Base-by-base conservation (phyloP, 257 asterid genomes). In the Plantago ovata region DNA sequence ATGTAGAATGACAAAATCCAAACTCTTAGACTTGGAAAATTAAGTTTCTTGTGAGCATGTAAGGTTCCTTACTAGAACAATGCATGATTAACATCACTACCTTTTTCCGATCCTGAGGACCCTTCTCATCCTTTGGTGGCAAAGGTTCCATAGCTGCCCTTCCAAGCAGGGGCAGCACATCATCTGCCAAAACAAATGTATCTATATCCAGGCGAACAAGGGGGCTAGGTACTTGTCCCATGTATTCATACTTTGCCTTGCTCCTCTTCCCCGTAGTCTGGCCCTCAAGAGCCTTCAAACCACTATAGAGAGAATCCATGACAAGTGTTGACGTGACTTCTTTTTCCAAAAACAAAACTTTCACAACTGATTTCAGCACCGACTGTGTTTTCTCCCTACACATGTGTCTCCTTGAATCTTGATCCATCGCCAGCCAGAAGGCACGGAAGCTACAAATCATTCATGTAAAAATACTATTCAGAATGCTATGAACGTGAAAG, bases 91-190 rank as follows among this genome's bases (percentile, higher is more conserved):
- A n/a, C n/a, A n/a, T n/a, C n/a, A n/a, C n/a, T 66, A 92, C 97
- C 93, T 86, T 89, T 38, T 83, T 86, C 60, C 95, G 95, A 68
- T 92, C 88, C 70, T 92, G 97, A 59, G 94, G 97, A 52, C 95
- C 97, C 78, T 89, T 92, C 70, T 88, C 98, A 53, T 92, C 95
- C 81, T 86, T 89, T 22, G 97, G 91, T 60, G 97, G 95, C 79
- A 93, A 80, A 22, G 87, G 96, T 77, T 88, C 98, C 59, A 72
- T 52, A 46, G 96, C 89, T 68, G 87, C 95, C 69, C 97, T 84
- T 85, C 89, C 87, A 65, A 93, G 94, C 45, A 93, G 78, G 39
- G 61, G 79, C 68, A 93, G 61, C 59, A 93, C 91, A 69, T 93
- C 98, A 79, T 84, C 97, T 64, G 77, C 91, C 90, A 93, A 75